These are phyloP conservation scores for Spirogloea muscicola DNA, from an alignment of 139 green algal genomes.

Conservation along the genomic window DNA sequence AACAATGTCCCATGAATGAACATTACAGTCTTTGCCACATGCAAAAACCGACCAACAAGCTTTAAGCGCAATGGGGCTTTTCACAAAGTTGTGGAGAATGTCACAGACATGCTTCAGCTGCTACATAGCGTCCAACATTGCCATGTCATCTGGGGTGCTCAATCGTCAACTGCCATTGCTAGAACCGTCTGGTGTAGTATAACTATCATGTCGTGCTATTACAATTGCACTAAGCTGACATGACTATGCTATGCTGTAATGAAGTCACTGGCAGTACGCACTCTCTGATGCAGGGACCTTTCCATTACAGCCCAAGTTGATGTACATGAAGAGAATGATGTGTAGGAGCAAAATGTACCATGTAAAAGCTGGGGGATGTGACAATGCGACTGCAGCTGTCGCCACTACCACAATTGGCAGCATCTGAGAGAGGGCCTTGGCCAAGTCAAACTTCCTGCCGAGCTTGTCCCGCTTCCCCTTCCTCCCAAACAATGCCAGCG, in stretches of 20 bases:
- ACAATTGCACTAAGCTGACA: too few species aligned
- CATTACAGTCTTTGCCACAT: too few species aligned
- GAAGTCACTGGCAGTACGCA: too few species aligned
- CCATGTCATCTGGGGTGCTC: not conserved
- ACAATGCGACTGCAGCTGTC: slow-evolving; percentile 20
- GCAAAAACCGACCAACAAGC: too few species aligned
- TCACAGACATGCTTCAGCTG: not conserved
- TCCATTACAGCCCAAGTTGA: too few species aligned
- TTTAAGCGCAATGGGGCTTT: too few species aligned
- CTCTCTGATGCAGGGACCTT: too few species aligned
- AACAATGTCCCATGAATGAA: too few species aligned
- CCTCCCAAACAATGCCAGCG: slow-evolving; percentile 11
- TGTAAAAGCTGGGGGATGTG: slow-evolving; percentile 18
- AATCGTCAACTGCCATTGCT: too few species aligned
- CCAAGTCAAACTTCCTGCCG: slow-evolving; percentile 18
- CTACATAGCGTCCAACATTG: not conserved
- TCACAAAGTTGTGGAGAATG: not conserved
- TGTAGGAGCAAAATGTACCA: slow-evolving; percentile 10
- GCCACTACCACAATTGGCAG: slow-evolving; percentile 32
- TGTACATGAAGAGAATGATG: not conserved
- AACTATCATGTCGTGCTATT: too few species aligned
- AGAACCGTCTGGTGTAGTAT: too few species aligned
- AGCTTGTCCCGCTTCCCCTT: not conserved
- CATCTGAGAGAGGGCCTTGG: slow-evolving; percentile 19
- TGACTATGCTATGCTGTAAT: too few species aligned